phyloP scores from a whole-genome alignment of 768 basidiomycete genomes.

The Rhodosporidiobolus sp. region DNA sequence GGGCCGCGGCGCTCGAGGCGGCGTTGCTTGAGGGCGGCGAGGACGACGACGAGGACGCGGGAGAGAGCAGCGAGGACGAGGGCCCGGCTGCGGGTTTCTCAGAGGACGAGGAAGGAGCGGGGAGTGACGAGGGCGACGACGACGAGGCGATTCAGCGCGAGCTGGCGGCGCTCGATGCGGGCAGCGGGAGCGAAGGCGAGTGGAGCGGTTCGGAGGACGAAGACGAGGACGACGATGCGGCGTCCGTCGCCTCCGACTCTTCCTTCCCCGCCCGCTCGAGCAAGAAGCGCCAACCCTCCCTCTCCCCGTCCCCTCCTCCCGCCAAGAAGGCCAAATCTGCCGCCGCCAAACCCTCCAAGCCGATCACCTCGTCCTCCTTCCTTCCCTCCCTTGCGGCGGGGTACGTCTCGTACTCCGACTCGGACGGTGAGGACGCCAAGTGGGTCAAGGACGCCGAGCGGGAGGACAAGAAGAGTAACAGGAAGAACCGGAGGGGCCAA shows the following conservation, averaged over 20 bases:
- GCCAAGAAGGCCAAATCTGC: slow-evolving; percentile 3
- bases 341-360: slow-evolving; percentile 38
- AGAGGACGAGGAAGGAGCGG: slow-evolving; percentile 5
- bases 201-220: slow-evolving; percentile 29
- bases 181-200: slow-evolving; percentile 25
- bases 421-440: slow-evolving; percentile 72
- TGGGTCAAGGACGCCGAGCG: slow-evolving; percentile 61
- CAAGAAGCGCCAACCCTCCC: slow-evolving; percentile 20
- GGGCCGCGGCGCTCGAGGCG: slow-evolving; percentile 18
- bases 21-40: background rate
- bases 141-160: slow-evolving; percentile 32
- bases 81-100: slow-evolving; percentile 4
- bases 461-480: slow-evolving; percentile 54
- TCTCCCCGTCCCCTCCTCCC: slow-evolving; percentile 18
- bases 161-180: slow-evolving; percentile 18
- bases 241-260: slow-evolving; percentile 6
- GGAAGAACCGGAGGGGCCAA: slow-evolving; percentile 89
- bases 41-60: background rate
- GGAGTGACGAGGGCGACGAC: slow-evolving; percentile 17
- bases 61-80: slow-evolving; percentile 26
- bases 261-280: background rate
- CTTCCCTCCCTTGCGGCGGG: slow-evolving; percentile 84
- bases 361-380: slow-evolving; percentile 61
- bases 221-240: slow-evolving; percentile 25
- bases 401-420: slow-evolving; percentile 68